Conservation (phyloP, 2,329 filamentous ascomycete genomes). For the Colletotrichum sp. region DNA sequence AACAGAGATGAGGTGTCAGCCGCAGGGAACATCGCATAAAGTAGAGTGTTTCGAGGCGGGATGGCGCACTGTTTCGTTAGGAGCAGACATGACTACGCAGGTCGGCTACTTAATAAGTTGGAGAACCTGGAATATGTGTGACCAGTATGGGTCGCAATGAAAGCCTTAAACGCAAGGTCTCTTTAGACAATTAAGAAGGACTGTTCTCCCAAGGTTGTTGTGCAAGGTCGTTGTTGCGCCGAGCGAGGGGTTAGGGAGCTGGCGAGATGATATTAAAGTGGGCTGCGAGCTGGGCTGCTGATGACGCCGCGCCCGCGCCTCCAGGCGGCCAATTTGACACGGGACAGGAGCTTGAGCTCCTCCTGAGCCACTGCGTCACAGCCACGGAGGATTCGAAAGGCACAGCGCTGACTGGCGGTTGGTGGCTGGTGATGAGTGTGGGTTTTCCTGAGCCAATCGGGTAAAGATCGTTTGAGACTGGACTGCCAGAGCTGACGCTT, state of each 20-base stretch:
- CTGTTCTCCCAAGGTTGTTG: constrained; percentile 15
- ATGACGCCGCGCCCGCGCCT: constrained; percentile 24
- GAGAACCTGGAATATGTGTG: not conserved
- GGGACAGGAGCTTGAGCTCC: not conserved
- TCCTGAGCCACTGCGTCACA: constrained; percentile 13
- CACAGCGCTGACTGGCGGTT: not conserved
- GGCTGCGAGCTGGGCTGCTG: constrained; percentile 17
- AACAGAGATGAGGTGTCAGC: constrained; percentile 15
- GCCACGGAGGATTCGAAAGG: not conserved
- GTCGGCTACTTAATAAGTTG: not conserved
- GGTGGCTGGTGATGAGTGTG: not conserved
- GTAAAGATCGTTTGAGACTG: not conserved
- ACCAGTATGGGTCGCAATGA: not conserved
- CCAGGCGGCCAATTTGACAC: not conserved
- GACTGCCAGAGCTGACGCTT: not conserved
- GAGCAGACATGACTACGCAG: constrained; percentile 44
- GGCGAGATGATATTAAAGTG: constrained; percentile 23
- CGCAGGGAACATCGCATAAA: constrained; percentile 21
- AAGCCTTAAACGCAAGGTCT: not conserved
- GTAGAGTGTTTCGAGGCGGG: constrained; percentile 22
- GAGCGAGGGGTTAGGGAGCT: constrained; percentile 20
- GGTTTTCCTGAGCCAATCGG: not conserved
- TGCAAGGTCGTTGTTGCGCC: constrained; percentile 8
- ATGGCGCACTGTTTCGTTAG: constrained; percentile 47
- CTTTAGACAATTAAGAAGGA: not conserved